Base-by-base conservation (phyloP, 2,329 filamentous ascomycete species). In the Penicillium rolfsii region DNA sequence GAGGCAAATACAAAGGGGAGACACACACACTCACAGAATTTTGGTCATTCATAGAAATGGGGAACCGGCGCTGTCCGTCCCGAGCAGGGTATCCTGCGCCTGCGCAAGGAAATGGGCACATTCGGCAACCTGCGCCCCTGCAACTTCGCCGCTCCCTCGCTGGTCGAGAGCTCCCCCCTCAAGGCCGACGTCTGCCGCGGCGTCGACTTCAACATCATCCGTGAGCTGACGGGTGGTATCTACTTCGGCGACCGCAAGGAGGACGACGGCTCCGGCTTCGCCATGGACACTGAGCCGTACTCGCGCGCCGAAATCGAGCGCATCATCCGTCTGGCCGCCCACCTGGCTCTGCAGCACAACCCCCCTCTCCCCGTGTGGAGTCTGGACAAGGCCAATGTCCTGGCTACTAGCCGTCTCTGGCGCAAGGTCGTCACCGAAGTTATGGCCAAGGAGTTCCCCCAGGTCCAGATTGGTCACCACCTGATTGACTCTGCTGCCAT, bases 401-500 rank as follows among this genome's bases (percentile, higher is more conserved):
- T 98, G 66, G 94, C 94, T 1, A 97, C 93, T 14, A 91, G 88
- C 74, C 83, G 94, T 45, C 82, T 98, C 71, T 98, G 94, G 94
- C 85, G 94, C 63, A 93, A 91, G 81, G 90, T 90, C 2, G 90
- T 97, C 48, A 88, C 86, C 43, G 91, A 97, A 80, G 84, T 93
- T 60, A 94, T 97, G 84, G 85, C 84, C 68, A 89, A 89, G 67
- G 94, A 97, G 83, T 98, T 96, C 81, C 93, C 94, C 2, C 87
- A 94, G 76, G 80, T 97, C 49, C 86, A 91, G 81, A 81, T 96
- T 46, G 87, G 88, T 67, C 94, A 97, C 77, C 93, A 98, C 76
- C 85, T 98, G 54, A 97, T 98, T 74, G 94, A 98, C 81, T 91
- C 88, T 59, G 94, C 94, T n/a, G 94, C 94, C 67, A 97, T 98